Evolutionary conservation across 495 filamentous ascomycete genomes (phyloP), one percentile per base, ranked within the genome.

Genomic region (Talaromyces liani): DNA sequence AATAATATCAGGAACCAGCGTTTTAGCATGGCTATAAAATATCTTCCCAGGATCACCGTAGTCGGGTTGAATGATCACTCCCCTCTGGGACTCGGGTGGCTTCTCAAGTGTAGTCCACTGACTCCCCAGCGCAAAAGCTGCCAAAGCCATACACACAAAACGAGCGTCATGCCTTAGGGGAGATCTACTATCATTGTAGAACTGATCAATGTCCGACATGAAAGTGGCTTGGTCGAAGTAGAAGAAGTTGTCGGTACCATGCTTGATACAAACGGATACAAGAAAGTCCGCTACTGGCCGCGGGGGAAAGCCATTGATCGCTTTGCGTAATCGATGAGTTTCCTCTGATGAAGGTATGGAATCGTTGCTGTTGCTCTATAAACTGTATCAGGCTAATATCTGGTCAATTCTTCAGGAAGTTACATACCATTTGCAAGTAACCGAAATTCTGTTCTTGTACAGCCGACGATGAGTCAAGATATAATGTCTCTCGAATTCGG

Each of bases 201-300:
- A 63, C 6, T 66, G 60, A 59, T 67, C 65, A 29, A 71, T 54
- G 5, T 71, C 67, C 0, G 41, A 14, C 45, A 66, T 49, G 18
- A 72, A 61, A 58, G 67, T 63, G 25, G 64, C 36, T 53, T 72
- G 69, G 36, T 72, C 66, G 61, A 71, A 62, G 53, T 71, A 72
- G 58, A 71, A 72, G 53, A 69, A 69, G 6, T 55, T 59, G 53
- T 71, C 69, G 33, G 65, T 64, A 9, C 66, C 70, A 61, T 69
- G 65, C 10, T 67, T 64, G 0, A 71, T 65, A 54, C 64, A 71
- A 9, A 67, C 61, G 0, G 64, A 65, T 2, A 72, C 14, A 16
- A 72, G 55, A 56, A 72, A 72, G 18, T 70, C 55, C 3, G 69
- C 68, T 8, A 71, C 56, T 8, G 34, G 55, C 9, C 64, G 63